Base-by-base conservation (phyloP, 1,284 basidiomycete genomes). In the Cutaneotrichosporon mucoides region DNA sequence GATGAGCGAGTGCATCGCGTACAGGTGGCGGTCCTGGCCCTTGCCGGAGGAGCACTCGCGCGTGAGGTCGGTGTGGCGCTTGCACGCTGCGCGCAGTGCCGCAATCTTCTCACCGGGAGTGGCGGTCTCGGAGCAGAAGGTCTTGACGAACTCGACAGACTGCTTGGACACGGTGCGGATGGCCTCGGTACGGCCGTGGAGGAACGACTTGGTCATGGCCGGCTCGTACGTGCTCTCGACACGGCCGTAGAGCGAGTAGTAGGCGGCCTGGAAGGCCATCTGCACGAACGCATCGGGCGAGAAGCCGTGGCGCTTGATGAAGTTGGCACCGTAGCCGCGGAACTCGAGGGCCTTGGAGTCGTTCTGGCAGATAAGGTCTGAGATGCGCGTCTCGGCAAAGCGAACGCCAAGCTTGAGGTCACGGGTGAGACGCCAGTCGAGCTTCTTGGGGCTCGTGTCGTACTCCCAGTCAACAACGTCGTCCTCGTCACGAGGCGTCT, bases 211-310 rank as follows among this genome's bases (percentile, higher is more conserved):
- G 55, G 92, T 98, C 95, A 99, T 99, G 10, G 94, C 96, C 0
- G 95, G 94, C 77, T 99, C 95, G 76, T 99, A 99, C 2, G 91
- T 92, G 74, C 90, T 94, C 76, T 96, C 94, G 59, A 88, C 88
- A 8, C 92, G 84, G 8, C 91, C 92, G 78, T 97, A 97, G 4
- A 98, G 82, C 45, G 89, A 89, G 76, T 89, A 97, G 78, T 97
- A 96, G 3, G 93, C 92, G 36, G 92, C 94, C 79, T 97, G 94
- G 81, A 93, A 94, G 7, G 90, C 90, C 91, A 95, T 95, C 79
- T 96, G 92, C 38, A 95, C 89, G 73, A 93, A 96, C 48, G 92
- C 93, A 73, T 96, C 93, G 33, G 91, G 93, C 69, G 88, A 91
- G 73, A 96, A 89, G 52, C 90, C 89, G 79, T 96, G 89, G 66